Evolutionary conservation across 1,139 yeast genomes (phyloP), one percentile per base, ranked within the genome.

Genomic region (Candida tropicalis): DNA sequence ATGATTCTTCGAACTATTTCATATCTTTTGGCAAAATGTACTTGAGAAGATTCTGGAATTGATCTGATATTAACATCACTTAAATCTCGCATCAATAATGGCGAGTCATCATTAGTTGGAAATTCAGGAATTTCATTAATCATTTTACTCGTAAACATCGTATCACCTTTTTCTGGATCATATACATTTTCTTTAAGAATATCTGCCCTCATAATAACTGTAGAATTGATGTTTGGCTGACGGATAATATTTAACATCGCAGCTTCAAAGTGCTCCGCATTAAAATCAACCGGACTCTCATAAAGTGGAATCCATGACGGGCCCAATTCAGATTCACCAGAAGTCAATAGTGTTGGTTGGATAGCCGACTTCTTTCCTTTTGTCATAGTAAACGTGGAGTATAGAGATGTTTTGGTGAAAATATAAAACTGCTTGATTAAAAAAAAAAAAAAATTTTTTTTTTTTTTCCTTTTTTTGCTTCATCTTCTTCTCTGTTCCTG

Each of bases 151-250:
- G 57, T 57, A 48, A 58, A 65, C 25, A 55, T 61, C 44, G 63
- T 62, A 18, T 68, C 69, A 2, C 75, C 75, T 42, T 58, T 54
- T 17, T 54, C 57, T 5, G 72, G 66, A 27, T 66, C 73, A 55
- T 69, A 79, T 2, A 59, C 61, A 44, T 68, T 70, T 52, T 86
- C 91, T 37, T 71, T 68, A 37, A 90, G 63, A 22, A 91, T 81
- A 62, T 91, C 98, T 0, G 97, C 96, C 55, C 98, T 70, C 68
- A 91, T 70, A 31, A 91, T 86, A 24, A 89, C 95, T 0, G 97
- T 87, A 7, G 97, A 91, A 63, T 91, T 91, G 63, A 91, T 86
- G 60, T 91, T 88, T 11, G 98, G 98, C 50, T 89, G 90, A 48
- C 77, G 75, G 43, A 91, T 85, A 49, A 91, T 73, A 61, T 90